Base-by-base conservation (phyloP, 1,284 basidiomycete genomes). In the Cryptococcus neoformans region DNA sequence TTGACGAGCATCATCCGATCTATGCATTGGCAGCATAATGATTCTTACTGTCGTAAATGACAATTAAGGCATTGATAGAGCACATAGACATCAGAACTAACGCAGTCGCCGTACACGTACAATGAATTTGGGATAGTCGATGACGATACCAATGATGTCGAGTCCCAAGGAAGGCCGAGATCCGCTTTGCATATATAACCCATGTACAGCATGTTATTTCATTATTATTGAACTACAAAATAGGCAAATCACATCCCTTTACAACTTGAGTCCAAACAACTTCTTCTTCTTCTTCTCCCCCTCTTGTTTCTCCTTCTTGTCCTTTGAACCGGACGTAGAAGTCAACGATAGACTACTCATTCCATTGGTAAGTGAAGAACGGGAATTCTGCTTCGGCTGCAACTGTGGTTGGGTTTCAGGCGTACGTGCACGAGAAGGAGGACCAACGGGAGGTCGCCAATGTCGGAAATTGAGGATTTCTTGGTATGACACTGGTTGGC, bases 231-330 rank as follows among this genome's bases (percentile, higher is more conserved):
- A 28, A 28, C 28, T 28, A 28, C 28, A 28, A 28, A 28, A 28
- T 28, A 28, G 28, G 28, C 28, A 28, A 3, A 41, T 41, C 16
- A 41, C n/a, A 41, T n/a, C 40, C 10, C 28, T 42, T 52, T 63
- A 70, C 70, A 68, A 73, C 58, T 70, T 73, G 67, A 74, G 70
- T 65, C 74, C 76, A 78, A 90, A 89, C 67, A 92, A 80, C 16
- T 86, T 83, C 68, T 83, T 84, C 80, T 88, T 89, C 81, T 88
- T 90, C 64, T 88, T 88, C 79, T 87, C 83, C 62, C 85, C 83
- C 57, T 82, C 77, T 67, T 67, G 72, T 42, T 79, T 80, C 16
- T 46, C 62, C 62, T 50, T 62, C 49, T 53, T 58, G 21, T 21
- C 12, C 14, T 47, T 28, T 7, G 45, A 47, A 21, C 45, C 34